Conservation (phyloP, 495 filamentous ascomycete species). For the Hyaloscypha hepaticicola region DNA sequence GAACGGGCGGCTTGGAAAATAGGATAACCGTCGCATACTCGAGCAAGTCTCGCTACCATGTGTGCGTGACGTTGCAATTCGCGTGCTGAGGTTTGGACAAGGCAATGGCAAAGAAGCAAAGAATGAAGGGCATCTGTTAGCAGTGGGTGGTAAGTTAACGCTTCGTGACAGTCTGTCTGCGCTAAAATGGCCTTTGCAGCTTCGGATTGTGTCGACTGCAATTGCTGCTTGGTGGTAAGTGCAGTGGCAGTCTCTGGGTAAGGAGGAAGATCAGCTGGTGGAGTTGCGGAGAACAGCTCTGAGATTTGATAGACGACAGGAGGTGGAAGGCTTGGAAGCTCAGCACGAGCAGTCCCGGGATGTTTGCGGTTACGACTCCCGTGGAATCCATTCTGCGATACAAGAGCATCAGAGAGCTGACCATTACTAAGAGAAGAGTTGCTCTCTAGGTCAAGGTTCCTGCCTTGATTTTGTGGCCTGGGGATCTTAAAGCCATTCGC, state of each 20-base stretch:
- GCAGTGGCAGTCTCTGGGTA: constrained; percentile 48
- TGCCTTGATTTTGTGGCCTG: constrained; percentile 24
- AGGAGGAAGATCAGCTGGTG: constrained; percentile 54
- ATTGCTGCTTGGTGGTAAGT: constrained; percentile 27
- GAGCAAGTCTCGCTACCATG: constrained; percentile 72
- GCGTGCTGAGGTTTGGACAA: constrained; percentile 70
- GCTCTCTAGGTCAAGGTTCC: constrained; percentile 32
- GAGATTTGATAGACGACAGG: constrained; percentile 47
- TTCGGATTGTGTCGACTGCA: constrained; percentile 31
- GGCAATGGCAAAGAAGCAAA: constrained; percentile 66
- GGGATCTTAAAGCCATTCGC: constrained; percentile 44
- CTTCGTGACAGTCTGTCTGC: constrained; percentile 50
- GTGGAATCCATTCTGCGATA: constrained; percentile 22
- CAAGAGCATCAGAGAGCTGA: constrained; percentile 35
- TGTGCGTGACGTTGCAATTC: constrained; percentile 73
- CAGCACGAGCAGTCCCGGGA: constrained; percentile 16
- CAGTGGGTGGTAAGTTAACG: constrained; percentile 75
- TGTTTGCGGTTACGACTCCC: constrained; percentile 19
- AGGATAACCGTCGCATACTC: constrained; percentile 75
- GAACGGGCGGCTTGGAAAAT: constrained; percentile 73
- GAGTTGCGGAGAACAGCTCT: constrained; percentile 54
- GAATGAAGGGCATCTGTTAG: constrained; percentile 74
- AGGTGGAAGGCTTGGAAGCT: constrained; percentile 31
- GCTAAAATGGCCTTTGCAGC: constrained; percentile 31
- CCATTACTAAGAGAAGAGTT: constrained; percentile 35